Percentiles rank a stretch among this genome's conserved stretches.
Conservation (phyloP, 2,329 filamentous ascomycete species). For the Calonectria pseudoreteaudii region DNA sequence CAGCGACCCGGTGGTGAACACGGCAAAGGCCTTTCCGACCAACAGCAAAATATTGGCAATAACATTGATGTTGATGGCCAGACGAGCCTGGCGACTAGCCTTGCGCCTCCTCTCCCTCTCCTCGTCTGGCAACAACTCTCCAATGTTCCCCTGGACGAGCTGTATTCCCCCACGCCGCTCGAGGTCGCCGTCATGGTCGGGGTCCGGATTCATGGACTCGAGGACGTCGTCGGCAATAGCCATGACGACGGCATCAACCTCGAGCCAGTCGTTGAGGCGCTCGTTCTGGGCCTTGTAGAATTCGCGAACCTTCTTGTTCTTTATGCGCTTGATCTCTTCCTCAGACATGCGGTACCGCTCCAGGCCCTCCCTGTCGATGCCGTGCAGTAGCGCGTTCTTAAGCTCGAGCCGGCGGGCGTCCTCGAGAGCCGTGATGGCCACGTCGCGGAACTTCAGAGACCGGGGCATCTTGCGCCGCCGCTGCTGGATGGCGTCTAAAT, state of each 20-base stretch:
- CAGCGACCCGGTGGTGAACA: slow-evolving; percentile 82
- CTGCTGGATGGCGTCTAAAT: not conserved
- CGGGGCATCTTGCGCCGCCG: slow-evolving; percentile 29
- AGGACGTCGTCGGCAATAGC: slow-evolving; percentile 49
- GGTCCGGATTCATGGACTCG: slow-evolving; percentile 50
- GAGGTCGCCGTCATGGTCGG: slow-evolving; percentile 48
- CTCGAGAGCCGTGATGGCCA: slow-evolving; percentile 44
- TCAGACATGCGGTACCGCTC: slow-evolving; percentile 47
- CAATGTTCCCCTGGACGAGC: slow-evolving; percentile 45
- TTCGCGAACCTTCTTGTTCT: slow-evolving; percentile 42
- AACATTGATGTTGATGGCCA: slow-evolving; percentile 88
- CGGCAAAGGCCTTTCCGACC: slow-evolving; percentile 78
- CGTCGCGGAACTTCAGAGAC: slow-evolving; percentile 55
- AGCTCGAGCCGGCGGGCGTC: slow-evolving; percentile 47
- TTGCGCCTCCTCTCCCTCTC: slow-evolving; percentile 43
- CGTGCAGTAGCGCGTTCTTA: slow-evolving; percentile 45
- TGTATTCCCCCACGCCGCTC: slow-evolving; percentile 47
- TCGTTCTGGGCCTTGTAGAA: slow-evolving; percentile 49
- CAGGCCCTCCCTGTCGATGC: slow-evolving; percentile 43
- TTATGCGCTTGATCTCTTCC: slow-evolving; percentile 42
- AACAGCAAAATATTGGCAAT: slow-evolving; percentile 79
- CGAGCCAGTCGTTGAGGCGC: slow-evolving; percentile 49
- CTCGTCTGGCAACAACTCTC: slow-evolving; percentile 47
- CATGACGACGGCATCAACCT: slow-evolving; percentile 49
- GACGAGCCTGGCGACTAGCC: slow-evolving; percentile 38